phyloP scores from a whole-genome alignment of 2,329 filamentous ascomycete genomes.

The Fusarium domesticum region DNA sequence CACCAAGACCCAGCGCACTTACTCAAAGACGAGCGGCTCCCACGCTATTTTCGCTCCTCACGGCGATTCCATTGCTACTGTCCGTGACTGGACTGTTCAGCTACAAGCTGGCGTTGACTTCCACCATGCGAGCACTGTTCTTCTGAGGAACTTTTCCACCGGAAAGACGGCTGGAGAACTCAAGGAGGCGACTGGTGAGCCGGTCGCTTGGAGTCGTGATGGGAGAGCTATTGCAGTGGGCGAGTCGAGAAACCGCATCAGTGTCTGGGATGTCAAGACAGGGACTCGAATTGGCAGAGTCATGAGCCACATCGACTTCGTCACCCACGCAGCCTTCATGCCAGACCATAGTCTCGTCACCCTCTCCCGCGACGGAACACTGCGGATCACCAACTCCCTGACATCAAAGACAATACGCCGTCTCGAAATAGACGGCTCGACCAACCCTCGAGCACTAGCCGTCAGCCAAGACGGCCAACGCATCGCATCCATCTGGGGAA shows the following conservation, averaged over 20 bases:
- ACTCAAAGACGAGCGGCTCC: slow-evolving; percentile 33
- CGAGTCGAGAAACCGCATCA: slow-evolving; percentile 30
- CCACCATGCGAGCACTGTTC: slow-evolving; percentile 31
- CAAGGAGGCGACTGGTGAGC: slow-evolving; percentile 29
- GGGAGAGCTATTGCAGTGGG: slow-evolving; percentile 32
- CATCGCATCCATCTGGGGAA: slow-evolving; percentile 40
- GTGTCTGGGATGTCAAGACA: slow-evolving; percentile 34
- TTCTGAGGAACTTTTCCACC: slow-evolving; percentile 30
- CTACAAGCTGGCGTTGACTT: slow-evolving; percentile 31
- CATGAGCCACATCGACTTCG: slow-evolving; percentile 35
- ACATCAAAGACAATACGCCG: slow-evolving; percentile 36
- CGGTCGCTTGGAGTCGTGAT: slow-evolving; percentile 35
- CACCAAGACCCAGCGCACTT: slow-evolving; percentile 23
- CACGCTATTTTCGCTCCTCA: slow-evolving; percentile 30
- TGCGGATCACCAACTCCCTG: slow-evolving; percentile 35
- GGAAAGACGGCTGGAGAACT: slow-evolving; percentile 34
- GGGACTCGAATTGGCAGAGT: slow-evolving; percentile 32
- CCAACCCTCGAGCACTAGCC: slow-evolving; percentile 33
- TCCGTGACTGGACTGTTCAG: slow-evolving; percentile 33
- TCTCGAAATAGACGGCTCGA: slow-evolving; percentile 35
- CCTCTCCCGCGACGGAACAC: slow-evolving; percentile 36
- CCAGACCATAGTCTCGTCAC: slow-evolving; percentile 35
- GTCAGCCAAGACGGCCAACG: slow-evolving; percentile 34
- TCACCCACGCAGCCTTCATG: slow-evolving; percentile 39
- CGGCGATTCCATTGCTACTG: slow-evolving; percentile 27